Evolutionary conservation across 2,329 filamentous ascomycete genomes (phyloP).

Genomic region (Phyllosticta capitalensis): DNA sequence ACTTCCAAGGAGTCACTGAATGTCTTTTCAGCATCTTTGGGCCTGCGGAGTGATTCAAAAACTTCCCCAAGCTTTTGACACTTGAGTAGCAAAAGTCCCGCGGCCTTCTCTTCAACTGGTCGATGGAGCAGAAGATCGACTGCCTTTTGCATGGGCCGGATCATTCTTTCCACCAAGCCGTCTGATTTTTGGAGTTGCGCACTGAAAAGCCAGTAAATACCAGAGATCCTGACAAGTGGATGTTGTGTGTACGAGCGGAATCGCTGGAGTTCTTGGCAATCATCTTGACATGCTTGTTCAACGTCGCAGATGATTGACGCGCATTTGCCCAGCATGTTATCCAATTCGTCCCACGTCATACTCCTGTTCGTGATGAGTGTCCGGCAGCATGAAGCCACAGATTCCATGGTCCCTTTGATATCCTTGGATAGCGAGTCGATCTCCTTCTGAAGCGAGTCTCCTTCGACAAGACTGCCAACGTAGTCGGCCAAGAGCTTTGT

Average conservation of each 20-base stretch:
- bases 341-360: slow-evolving; percentile 23
- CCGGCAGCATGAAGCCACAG: slow-evolving; percentile 25
- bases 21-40: slow-evolving; percentile 49
- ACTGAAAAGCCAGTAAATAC: slow-evolving; percentile 60
- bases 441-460: slow-evolving; percentile 17
- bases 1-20: slow-evolving; percentile 53
- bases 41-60: slow-evolving; percentile 44
- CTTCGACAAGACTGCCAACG: slow-evolving; percentile 15
- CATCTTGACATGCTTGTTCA: slow-evolving; percentile 14
- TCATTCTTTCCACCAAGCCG: slow-evolving; percentile 34
- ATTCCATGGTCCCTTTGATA: slow-evolving; percentile 27
- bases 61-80: slow-evolving; percentile 58
- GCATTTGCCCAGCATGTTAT: slow-evolving; percentile 25
- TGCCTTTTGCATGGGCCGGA: slow-evolving; percentile 53
- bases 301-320: slow-evolving; percentile 20
- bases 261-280: slow-evolving; percentile 1
- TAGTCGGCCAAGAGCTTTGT: slow-evolving; percentile 26
- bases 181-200: slow-evolving; percentile 40
- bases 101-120: slow-evolving; percentile 45
- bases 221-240: slow-evolving; percentile 55
- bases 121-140: slow-evolving; percentile 52
- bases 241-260: slow-evolving; percentile 15
- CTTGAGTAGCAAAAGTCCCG: slow-evolving; percentile 53
- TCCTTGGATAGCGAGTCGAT: slow-evolving; percentile 20
- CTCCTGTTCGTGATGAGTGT: slow-evolving; percentile 14